phyloP scores from a whole-genome alignment of 2,329 filamentous ascomycete species.

The Nigrospora oryzae region DNA sequence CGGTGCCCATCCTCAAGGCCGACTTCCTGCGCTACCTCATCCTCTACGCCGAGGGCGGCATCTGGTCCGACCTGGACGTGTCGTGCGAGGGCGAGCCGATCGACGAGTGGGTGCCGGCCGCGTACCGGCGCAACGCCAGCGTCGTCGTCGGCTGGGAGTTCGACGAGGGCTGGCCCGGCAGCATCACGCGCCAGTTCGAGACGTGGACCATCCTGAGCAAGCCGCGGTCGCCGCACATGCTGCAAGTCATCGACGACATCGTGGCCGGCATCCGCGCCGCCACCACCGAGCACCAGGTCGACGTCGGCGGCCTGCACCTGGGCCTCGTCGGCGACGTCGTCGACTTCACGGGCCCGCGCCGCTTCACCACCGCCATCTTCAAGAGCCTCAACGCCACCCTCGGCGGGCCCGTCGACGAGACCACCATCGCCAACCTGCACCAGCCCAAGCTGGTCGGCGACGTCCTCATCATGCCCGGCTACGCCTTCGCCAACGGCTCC shows the following conservation, averaged over 20 bases:
- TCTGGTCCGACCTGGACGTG: conserved; percentile 50
- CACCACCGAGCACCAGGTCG: conserved; percentile 2
- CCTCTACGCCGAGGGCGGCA: conserved; percentile 67
- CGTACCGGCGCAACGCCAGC: conserved; percentile 4
- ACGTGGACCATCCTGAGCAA: conserved; percentile 13
- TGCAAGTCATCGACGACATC: conserved; percentile 10
- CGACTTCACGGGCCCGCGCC: conserved; percentile 7
- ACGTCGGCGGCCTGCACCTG: conserved; percentile 3
- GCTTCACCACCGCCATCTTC: conserved; percentile 5
- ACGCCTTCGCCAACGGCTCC: conserved; percentile 8
- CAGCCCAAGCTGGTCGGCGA: conserved; percentile 11
- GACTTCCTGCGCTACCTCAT: conserved; percentile 63
- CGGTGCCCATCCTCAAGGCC: conserved; percentile 41
- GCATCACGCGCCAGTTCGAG: conserved; percentile 14
- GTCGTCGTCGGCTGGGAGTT: conserved; percentile 19
- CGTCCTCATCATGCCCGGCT: conserved; percentile 11
- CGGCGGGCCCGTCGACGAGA: not conserved
- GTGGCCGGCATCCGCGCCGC: conserved; percentile 3
- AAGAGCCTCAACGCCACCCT: conserved; percentile 3
- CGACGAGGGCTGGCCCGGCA: conserved; percentile 10
- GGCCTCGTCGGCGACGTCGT: conserved; percentile 8
- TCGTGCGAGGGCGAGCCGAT: conserved; percentile 21
- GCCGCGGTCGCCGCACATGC: conserved; percentile 8
- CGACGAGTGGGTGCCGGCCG: conserved; percentile 22
- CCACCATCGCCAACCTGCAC: conserved; percentile 3